Evolutionary conservation across 176 grass and related monocot species (phyloP).

Genomic region (Zoysia japonica): DNA sequence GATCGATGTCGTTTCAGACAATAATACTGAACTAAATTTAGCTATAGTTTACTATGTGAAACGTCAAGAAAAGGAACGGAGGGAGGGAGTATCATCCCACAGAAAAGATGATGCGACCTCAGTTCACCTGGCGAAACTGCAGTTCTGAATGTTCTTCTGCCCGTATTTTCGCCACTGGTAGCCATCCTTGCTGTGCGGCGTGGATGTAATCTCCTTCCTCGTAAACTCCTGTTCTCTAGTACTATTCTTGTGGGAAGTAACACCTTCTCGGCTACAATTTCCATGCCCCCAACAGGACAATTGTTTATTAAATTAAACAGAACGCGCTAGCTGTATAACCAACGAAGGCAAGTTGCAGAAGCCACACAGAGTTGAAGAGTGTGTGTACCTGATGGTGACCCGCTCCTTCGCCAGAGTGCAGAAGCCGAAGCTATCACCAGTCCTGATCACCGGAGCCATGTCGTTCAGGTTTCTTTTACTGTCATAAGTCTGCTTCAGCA

Average conservation of each 20-base stretch:
- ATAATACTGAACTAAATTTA: too few species aligned
- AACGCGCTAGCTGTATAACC: background rate
- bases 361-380: background rate
- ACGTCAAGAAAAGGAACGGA: too few species aligned
- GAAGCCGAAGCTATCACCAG: background rate
- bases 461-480: background rate
- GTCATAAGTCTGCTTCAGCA: conserved; percentile 11
- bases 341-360: background rate
- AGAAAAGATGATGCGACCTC: background rate
- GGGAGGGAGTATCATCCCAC: background rate
- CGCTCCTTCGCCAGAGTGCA: conserved; percentile 5
- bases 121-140: conserved; percentile 38
- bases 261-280: conserved; percentile 1
- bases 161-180: conserved; percentile 61
- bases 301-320: background rate
- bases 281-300: conserved; percentile 1
- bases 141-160: conserved; percentile 54
- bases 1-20: too few species aligned
- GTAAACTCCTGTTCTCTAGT: conserved; percentile 23
- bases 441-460: background rate
- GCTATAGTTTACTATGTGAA: too few species aligned
- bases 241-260: background rate
- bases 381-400: background rate
- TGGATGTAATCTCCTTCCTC: conserved; percentile 30
- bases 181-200: conserved; percentile 43